Conservation (phyloP, 768 basidiomycete genomes). For the Trametes cubensis region DNA sequence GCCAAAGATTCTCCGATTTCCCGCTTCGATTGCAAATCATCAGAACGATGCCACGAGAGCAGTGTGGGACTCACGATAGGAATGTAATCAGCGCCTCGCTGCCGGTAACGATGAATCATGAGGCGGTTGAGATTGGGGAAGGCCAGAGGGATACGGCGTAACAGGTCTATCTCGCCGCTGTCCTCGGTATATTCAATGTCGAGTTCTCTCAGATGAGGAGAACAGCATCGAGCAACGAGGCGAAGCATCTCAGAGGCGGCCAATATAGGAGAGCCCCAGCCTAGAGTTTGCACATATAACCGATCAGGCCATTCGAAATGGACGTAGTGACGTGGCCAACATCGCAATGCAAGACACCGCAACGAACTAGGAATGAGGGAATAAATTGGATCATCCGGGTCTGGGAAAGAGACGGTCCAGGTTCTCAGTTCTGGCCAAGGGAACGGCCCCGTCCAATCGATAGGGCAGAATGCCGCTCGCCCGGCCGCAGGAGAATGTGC, state of each 20-base stretch:
- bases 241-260: background rate
- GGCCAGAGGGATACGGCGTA: background rate
- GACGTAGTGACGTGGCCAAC: slow-evolving; percentile 9
- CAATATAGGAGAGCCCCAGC: background rate
- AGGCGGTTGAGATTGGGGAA: background rate
- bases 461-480: background rate
- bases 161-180: background rate
- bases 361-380: background rate
- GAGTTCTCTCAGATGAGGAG: background rate
- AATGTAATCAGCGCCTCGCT: background rate
- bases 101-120: background rate
- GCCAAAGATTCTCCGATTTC: background rate
- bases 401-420: background rate
- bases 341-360: background rate
- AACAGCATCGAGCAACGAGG: background rate
- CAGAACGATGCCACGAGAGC: background rate
- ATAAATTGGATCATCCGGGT: slow-evolving; percentile 2
- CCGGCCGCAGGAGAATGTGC: background rate
- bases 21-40: background rate
- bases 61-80: slow-evolving; percentile 1
- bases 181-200: slow-evolving; percentile 5
- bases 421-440: background rate
- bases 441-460: background rate
- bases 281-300: background rate
- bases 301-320: background rate